Conservation (phyloP, 2,329 filamentous ascomycete species). For the Blumeria graminis region DNA sequence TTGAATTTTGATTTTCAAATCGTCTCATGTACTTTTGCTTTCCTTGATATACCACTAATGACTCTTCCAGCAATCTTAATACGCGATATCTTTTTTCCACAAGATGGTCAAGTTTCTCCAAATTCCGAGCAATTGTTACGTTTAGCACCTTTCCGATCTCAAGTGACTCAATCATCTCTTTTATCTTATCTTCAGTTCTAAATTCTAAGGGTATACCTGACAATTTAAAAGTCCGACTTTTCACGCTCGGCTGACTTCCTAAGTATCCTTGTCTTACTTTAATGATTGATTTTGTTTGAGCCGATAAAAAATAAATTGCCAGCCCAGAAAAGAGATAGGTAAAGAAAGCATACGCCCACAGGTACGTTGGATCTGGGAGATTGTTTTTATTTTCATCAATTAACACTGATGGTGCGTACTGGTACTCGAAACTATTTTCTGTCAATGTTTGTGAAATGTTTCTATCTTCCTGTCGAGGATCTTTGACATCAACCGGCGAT, state of each 20-base stretch:
- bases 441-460: background rate
- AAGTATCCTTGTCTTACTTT: slow-evolving; percentile 72
- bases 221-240: slow-evolving; percentile 76
- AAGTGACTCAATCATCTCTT: slow-evolving; percentile 64
- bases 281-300: slow-evolving; percentile 67
- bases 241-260: slow-evolving; percentile 82
- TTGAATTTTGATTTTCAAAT: slow-evolving; percentile 15
- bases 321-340: slow-evolving; percentile 76
- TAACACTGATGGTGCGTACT: background rate
- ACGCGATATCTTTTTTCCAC: slow-evolving; percentile 40
- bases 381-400: slow-evolving; percentile 3
- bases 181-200: slow-evolving; percentile 61
- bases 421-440: background rate
- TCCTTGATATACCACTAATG: slow-evolving; percentile 58
- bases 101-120: slow-evolving; percentile 56
- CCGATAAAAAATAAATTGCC: slow-evolving; percentile 60
- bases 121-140: slow-evolving; percentile 68
- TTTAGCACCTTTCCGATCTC: slow-evolving; percentile 76
- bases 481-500: slow-evolving; percentile 5
- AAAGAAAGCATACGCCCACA: slow-evolving; percentile 90
- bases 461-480: slow-evolving; percentile 13
- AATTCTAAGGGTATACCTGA: slow-evolving; percentile 68
- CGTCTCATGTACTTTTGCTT: slow-evolving; percentile 24
- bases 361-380: slow-evolving; percentile 22
- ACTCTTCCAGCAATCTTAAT: slow-evolving; percentile 53